Evolutionary conservation across 495 filamentous ascomycete genomes (phyloP), one percentile per base, ranked within the genome.

Genomic region (Pyrenula aspistea): DNA sequence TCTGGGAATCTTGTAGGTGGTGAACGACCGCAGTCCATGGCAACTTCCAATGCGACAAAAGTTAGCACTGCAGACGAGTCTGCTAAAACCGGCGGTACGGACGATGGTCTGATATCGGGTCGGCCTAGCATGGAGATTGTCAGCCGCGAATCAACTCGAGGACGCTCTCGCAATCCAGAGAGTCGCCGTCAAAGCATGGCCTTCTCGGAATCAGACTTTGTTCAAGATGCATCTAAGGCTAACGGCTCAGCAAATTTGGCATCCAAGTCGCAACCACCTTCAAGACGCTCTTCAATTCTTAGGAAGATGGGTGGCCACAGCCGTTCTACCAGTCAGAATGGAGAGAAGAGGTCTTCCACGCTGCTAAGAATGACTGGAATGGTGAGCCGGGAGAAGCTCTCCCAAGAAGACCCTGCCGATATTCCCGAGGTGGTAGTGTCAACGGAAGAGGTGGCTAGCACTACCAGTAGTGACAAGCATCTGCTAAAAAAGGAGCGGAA

Each of bases 261-360:
- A 76, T 73, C 10, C 65, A 68, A 2, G 64, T 76, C 59, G 67
- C 79, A 59, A 61, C 67, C 63, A 0, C 68, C 81, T 24, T 84
- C 83, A 25, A 75, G 85, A 4, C 79, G 83, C 8, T 77, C 78
- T 10, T 83, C 83, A 12, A 80, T 77, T 51, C 73, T 78, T 31
- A 75, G 67, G 49, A 78, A 74, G 59, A 71, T 76, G 49, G 73
- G 71, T 8, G 78, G 70, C 53, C 84, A 78, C 60, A 88, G 85
- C 60, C 80, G 86, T 56, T 80, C 87, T 2, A 77, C 71, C 21
- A 88, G 85, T 60, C 82, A 87, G 58, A 71, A 75, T 4, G 84
- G 85, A 22, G 86, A 91, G 53, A 82, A 75, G 47, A 69, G 85
- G 54, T 75, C 83, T 61, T 60, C 77, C n/a, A 83, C 83, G 0